Conservation (phyloP, 352 stramenopile genomes). For the Pythium utonaiense region DNA sequence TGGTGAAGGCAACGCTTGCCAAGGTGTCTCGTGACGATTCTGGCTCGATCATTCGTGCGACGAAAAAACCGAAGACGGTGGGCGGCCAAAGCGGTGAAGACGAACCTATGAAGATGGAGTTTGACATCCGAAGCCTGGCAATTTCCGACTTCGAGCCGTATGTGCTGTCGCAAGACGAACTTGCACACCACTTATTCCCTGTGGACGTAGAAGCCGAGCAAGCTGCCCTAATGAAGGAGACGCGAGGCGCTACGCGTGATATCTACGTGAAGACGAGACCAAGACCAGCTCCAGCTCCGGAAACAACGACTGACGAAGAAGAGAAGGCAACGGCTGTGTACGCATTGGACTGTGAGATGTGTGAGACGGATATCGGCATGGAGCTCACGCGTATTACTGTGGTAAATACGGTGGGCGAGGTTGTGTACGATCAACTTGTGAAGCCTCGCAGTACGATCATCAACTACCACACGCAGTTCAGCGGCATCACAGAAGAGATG, state of each 20-base stretch:
- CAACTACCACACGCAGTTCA: conserved; percentile 89
- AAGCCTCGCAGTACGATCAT: conserved; percentile 84
- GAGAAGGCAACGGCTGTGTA: conserved; percentile 35
- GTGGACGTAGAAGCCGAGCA: conserved; percentile 62
- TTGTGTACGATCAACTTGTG: conserved; percentile 84
- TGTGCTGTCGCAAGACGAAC: conserved; percentile 56
- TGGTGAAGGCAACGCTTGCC: conserved; percentile 55
- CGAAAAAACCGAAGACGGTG: conserved; percentile 12
- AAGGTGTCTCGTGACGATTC: conserved; percentile 48
- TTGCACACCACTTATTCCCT: conserved; percentile 69
- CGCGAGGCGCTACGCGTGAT: conserved; percentile 48
- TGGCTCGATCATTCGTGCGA: conserved; percentile 33
- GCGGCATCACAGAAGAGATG: conserved; percentile 82
- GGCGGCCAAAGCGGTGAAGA: conserved; percentile 3
- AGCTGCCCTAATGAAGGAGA: conserved; percentile 42
- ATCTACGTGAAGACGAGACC: conserved; percentile 47
- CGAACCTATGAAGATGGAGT: conserved; percentile 10
- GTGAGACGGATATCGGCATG: conserved; percentile 80
- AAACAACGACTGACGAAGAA: neutral
- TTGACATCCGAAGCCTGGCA: conserved; percentile 12
- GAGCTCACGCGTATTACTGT: conserved; percentile 83
- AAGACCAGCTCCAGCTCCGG: conserved; percentile 14
- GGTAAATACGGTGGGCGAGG: conserved; percentile 43
- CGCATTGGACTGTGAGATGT: conserved; percentile 90
- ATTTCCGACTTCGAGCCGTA: conserved; percentile 44